phyloP scores from a whole-genome alignment of 129 eudicot genomes.

The Oenanthe sinensis region DNA sequence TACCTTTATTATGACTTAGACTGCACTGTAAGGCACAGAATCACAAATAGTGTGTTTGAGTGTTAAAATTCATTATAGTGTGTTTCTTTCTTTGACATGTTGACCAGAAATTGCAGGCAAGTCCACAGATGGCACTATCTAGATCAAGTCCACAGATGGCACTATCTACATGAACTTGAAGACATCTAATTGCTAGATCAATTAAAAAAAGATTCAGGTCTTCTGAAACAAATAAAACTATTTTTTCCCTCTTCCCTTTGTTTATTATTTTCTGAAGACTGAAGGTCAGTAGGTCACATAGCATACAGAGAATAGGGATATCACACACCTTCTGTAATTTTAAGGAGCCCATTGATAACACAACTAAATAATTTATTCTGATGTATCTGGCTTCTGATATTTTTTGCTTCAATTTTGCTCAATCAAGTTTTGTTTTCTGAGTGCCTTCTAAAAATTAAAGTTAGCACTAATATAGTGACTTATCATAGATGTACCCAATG shows the following conservation, averaged over 20 bases:
- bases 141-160: background rate
- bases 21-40: background rate
- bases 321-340: background rate
- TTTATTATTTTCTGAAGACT: background rate
- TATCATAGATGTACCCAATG: constrained; percentile 82
- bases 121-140: background rate
- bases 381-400: background rate
- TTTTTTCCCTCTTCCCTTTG: background rate
- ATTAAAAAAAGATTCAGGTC: background rate
- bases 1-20: background rate
- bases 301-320: background rate
- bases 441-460: background rate
- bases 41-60: background rate
- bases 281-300: background rate
- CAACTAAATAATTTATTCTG: background rate
- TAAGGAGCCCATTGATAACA: background rate
- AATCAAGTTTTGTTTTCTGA: background rate
- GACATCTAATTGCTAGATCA: background rate
- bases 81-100: background rate
- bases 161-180: background rate
- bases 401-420: background rate
- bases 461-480: background rate
- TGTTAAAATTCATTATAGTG: too few relatives aligned
- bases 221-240: background rate
- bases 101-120: background rate